Base-by-base conservation (phyloP, 495 filamentous ascomycete genomes). In the Bryoglossum gracile region DNA sequence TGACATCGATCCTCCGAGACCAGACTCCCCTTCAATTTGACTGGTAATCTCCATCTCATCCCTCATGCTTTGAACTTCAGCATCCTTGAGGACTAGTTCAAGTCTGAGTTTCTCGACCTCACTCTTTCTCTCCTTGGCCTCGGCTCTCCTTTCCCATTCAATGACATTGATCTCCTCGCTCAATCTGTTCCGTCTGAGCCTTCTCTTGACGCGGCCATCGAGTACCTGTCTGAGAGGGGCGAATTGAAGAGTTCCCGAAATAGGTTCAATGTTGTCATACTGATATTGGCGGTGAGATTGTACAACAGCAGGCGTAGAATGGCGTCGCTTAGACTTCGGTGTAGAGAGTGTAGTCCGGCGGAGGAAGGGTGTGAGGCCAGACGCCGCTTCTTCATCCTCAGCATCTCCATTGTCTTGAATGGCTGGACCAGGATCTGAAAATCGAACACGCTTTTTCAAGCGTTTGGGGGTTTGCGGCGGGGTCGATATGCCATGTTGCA, bases 161-260 rank as follows among this genome's bases (percentile, higher is more conserved):
- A 87, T 79, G 16, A 62, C 65, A 62, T 85, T 89, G 51, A 86
- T 75, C 61, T 89, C 85, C 58, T 88, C 79, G 54, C 83, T 87
- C 28, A 92, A 63, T 22, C 84, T 80, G 51, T 81, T 80, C 17
- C 86, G 77, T 11, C 78, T 73, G 19, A 89, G 73, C 36, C 85
- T 75, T 18, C 86, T 77, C 60, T 82, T 80, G n/a, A 78, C 73
- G n/a, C 87, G 77, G 18, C 70, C 69, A 55, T 88, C 83, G 18
- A 90, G 62, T 3, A 84, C 74, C 21, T 86, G 78, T n/a, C 77
- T 71, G 24, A 89, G 66, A 0, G 86, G 82, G 2, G 75, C 74
- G 51, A 87, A 86, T 50, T 84, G 79, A 0, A 83, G 21, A 42
- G 59, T 57, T 30, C 65, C 53, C 47, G 56, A 50, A 50, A 64